Evolutionary conservation across 2,329 filamentous ascomycete genomes (phyloP).

Genomic region (Fusarium proliferatum): DNA sequence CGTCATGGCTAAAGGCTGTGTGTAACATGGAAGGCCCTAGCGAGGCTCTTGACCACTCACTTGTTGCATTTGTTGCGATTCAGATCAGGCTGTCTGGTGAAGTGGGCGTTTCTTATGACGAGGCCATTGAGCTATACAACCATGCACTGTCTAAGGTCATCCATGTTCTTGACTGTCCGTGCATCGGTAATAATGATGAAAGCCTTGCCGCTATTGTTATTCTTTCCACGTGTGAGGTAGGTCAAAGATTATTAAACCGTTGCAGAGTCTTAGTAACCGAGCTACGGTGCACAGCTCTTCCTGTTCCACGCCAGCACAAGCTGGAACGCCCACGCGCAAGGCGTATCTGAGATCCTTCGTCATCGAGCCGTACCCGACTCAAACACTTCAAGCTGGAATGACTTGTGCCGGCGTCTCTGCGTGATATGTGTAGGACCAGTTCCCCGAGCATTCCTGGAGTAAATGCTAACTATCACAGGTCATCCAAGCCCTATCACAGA

Average conservation of each 20-base stretch:
- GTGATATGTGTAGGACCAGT: neutral
- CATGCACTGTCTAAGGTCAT: neutral
- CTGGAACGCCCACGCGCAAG: constrained; percentile 10
- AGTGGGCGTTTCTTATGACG: neutral
- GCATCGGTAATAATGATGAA: neutral
- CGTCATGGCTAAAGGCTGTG: neutral
- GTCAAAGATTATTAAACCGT: accelerated
- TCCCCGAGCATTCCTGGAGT: accelerated
- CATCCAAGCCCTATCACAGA: neutral
- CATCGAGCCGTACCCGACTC: neutral
- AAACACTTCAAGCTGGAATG: neutral
- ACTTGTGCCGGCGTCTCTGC: constrained; percentile 6
- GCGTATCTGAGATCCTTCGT: constrained; percentile 8
- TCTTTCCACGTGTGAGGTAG: constrained; percentile 11
- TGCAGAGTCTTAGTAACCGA: neutral
- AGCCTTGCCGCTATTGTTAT: neutral
- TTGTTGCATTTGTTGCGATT: neutral
- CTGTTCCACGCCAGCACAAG: neutral
- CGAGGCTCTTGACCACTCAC: neutral
- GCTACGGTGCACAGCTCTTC: neutral
- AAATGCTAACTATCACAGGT: neutral
- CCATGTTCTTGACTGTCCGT: neutral
- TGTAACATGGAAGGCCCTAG: neutral
- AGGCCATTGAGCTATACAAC: neutral
- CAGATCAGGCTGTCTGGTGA: constrained; percentile 4